Percentiles rank a stretch among this genome's conserved stretches.
Conservation (phyloP, 345 rosid species). For the Tarenaya hassleriana region DNA sequence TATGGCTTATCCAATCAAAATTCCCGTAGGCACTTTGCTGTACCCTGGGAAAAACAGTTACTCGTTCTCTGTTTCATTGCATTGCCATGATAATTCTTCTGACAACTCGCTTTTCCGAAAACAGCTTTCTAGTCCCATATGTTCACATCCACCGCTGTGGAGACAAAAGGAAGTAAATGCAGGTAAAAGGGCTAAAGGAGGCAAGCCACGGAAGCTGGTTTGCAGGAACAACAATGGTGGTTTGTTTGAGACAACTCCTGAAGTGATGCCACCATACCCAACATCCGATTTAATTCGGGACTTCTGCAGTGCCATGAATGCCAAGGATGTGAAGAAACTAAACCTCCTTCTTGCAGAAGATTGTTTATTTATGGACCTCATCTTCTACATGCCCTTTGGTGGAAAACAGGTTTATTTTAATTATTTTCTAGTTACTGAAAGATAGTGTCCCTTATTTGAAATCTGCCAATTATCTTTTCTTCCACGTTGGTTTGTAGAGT, state of each 20-base stretch:
- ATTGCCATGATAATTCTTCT: background rate
- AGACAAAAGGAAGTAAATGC: background rate
- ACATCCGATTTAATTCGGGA: slow-evolving; percentile 6
- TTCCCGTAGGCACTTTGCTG: background rate
- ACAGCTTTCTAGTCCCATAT: background rate
- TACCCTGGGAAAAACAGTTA: background rate
- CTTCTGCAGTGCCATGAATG: slow-evolving; percentile 12
- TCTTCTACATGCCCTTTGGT: slow-evolving; percentile 18
- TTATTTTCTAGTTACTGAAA: background rate
- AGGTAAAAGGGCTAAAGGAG: background rate
- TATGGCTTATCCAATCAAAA: background rate
- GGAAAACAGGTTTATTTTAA: slow-evolving; percentile 19
- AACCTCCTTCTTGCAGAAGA: slow-evolving; percentile 11
- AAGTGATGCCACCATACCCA: background rate
- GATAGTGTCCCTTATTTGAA: background rate
- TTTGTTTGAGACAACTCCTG: background rate
- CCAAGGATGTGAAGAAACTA: slow-evolving; percentile 10
- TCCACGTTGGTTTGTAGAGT: background rate
- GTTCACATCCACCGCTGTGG: background rate
- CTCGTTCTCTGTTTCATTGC: background rate
- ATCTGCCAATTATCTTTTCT: too few species aligned
- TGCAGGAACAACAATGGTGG: background rate
- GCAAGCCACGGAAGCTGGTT: background rate
- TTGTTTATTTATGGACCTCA: slow-evolving; percentile 18
- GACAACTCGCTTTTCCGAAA: background rate